phyloP scores from a whole-genome alignment of 2,329 filamentous ascomycete species.

The Knufia fluminis region DNA sequence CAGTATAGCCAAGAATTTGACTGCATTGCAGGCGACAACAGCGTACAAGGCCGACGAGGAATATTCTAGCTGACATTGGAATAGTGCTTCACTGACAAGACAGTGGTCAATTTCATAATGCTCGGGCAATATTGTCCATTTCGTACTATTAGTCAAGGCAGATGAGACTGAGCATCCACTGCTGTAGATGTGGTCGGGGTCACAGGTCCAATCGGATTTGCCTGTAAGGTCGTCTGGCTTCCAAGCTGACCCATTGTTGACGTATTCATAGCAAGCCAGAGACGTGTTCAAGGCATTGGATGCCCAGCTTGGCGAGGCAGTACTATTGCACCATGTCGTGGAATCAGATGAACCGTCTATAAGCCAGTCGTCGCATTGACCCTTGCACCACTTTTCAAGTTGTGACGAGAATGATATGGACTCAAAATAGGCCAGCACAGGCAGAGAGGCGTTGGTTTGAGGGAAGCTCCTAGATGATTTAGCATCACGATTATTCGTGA shows the following conservation, averaged over 20 bases:
- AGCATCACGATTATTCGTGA: neutral
- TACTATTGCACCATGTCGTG: too few relatives aligned
- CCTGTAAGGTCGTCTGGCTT: neutral
- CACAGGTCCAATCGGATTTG: neutral
- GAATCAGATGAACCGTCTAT: too few relatives aligned
- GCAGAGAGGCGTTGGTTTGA: neutral
- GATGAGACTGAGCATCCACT: neutral
- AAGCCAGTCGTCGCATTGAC: neutral
- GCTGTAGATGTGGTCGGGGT: neutral
- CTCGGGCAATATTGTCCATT: neutral
- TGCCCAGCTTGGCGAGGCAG: too few relatives aligned
- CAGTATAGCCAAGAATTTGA: slow-evolving; percentile 16
- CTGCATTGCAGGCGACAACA: slow-evolving; percentile 16
- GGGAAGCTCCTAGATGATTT: neutral
- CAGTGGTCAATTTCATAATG: neutral
- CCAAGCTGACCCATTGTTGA: neutral
- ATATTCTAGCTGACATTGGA: neutral
- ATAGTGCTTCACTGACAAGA: neutral
- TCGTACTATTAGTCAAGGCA: neutral
- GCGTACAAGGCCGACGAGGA: slow-evolving; percentile 11
- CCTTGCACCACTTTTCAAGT: neutral
- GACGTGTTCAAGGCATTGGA: too few relatives aligned
- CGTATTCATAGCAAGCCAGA: neutral
- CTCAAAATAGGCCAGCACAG: neutral
- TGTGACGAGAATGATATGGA: neutral